Percentiles rank a stretch among this genome's conserved stretches.
These are phyloP conservation scores for Flaveria floridana DNA, from an alignment of 140 eudicot genomes.

Conservation along the genomic window DNA sequence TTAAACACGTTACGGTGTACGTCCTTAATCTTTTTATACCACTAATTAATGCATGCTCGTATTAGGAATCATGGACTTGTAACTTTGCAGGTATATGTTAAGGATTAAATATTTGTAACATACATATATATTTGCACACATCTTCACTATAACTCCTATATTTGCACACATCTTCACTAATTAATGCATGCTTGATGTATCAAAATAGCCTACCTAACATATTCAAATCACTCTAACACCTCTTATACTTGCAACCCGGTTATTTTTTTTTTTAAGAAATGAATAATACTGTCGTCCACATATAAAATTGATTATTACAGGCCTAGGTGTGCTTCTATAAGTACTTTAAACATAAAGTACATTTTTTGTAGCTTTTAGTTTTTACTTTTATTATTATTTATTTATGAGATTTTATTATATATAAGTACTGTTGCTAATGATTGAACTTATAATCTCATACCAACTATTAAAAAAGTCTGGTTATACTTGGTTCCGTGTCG, in stretches of 20 bases:
- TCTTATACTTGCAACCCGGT: background rate
- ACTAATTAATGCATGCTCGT: background rate
- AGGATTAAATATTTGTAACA: no score
- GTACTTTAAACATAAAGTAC: slow-evolving; percentile 39
- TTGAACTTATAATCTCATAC: no score
- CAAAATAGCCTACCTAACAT: slow-evolving; percentile 13
- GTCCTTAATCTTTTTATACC: background rate
- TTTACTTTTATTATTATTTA: no score
- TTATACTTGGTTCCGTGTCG: no score
- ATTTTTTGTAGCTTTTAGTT: no score
- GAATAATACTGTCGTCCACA: slow-evolving; percentile 63
- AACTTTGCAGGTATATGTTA: background rate
- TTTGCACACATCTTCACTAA: background rate
- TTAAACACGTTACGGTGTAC: background rate
- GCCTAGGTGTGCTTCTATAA: slow-evolving; percentile 16
- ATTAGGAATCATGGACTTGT: background rate
- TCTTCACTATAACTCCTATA: background rate
- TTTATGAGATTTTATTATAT: no score
- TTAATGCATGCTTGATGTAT: background rate
- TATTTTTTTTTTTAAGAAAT: background rate
- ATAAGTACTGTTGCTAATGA: rapidly evolving
- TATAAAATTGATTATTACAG: slow-evolving; percentile 34
- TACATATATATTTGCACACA: background rate
- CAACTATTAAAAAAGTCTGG: no score
- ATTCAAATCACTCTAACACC: slow-evolving; percentile 21